These are phyloP conservation scores for Sphagnum contortum DNA, from an alignment of 225 moss, liverwort and hornwort species.

Conservation along the genomic window DNA sequence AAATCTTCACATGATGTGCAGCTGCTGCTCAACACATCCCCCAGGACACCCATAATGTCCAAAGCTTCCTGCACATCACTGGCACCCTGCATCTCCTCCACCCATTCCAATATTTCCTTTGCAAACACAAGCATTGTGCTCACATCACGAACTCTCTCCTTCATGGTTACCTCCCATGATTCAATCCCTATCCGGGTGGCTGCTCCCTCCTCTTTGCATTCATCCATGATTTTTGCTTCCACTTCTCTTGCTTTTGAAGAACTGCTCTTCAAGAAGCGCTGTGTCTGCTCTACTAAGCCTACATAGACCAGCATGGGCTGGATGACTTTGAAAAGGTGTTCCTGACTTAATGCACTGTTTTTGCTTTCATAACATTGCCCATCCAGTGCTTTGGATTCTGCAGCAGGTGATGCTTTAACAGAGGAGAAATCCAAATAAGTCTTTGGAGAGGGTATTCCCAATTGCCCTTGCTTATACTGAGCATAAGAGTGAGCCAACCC, in stretches of 20 bases:
- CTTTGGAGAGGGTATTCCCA: slow-evolving; percentile 23
- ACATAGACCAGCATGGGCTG: slow-evolving; percentile 93
- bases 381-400: slow-evolving; percentile 52
- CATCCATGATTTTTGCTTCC: slow-evolving; percentile 34
- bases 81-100: slow-evolving; percentile 86
- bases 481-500: slow-evolving; percentile 73
- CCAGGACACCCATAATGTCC: slow-evolving; percentile 86
- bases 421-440: slow-evolving; percentile 43
- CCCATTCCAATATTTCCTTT: slow-evolving; percentile 92
- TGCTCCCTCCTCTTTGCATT: slow-evolving; percentile 40
- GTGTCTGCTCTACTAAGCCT: slow-evolving; percentile 92
- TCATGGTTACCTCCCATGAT: slow-evolving; percentile 86
- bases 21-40: slow-evolving; percentile 70
- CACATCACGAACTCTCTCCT: slow-evolving; percentile 82
- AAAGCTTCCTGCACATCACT: slow-evolving; percentile 91
- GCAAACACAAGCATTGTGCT: slow-evolving; percentile 67
- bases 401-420: slow-evolving; percentile 20
- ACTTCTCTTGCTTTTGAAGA: slow-evolving; percentile 40
- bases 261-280: slow-evolving; percentile 83
- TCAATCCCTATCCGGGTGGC: slow-evolving; percentile 73
- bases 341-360: slow-evolving; percentile 41
- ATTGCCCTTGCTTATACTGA: slow-evolving; percentile 78
- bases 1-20: slow-evolving; percentile 90
- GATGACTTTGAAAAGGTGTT: slow-evolving; percentile 64
- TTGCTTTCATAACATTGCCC: slow-evolving; percentile 30